Evolutionary conservation across 306 rosid genomes (phyloP), one percentile per base, ranked within the genome.

Genomic region (Acacia acuminata): DNA sequence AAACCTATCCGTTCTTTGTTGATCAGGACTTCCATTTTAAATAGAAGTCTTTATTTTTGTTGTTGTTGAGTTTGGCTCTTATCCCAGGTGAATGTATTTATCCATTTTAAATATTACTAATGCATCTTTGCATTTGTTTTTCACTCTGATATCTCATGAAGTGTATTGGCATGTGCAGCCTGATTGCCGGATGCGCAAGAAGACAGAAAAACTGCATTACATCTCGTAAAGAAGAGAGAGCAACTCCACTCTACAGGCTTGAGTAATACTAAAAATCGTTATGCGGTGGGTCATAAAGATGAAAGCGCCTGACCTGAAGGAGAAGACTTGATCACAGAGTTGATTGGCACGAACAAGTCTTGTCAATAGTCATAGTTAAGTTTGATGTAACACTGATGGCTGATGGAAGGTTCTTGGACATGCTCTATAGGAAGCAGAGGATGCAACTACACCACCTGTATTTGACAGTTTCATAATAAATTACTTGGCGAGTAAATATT

Each of bases 171-270:
- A 79, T 85, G 82, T 82, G 86, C 94, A 71, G 76, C 76, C 76
- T 45, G 56, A 24, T 44, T 22, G 38, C 22, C 32, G 76, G 76
- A 71, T 44, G 76, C 40, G 8, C 56, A 20, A 44, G 76, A 24
- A 84, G 98, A 93, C 84, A 87, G 90, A 82, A 81, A 76, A 77
- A 83, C 91, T 36, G 93, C 98, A 20, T 84, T 43, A 42, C 88
- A 77, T 74, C 98, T 93, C 10, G 82, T 93, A 45, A 90, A 90
- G 88, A 89, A 86, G 86, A 88, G 98, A 86, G 93, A 90, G 79
- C 95, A 91, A 75, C 97, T 95, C 71, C 97, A 95, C 55, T 84
- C 83, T 14, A 78, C 89, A 40, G 90, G 85, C 36, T 80, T 87
- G 76, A 82, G 85, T 72, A 68, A 3, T 36, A 72, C 73, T 51